phyloP scores from a whole-genome alignment of 1,139 yeast species.

The Magnusiomyces suaveolens region DNA sequence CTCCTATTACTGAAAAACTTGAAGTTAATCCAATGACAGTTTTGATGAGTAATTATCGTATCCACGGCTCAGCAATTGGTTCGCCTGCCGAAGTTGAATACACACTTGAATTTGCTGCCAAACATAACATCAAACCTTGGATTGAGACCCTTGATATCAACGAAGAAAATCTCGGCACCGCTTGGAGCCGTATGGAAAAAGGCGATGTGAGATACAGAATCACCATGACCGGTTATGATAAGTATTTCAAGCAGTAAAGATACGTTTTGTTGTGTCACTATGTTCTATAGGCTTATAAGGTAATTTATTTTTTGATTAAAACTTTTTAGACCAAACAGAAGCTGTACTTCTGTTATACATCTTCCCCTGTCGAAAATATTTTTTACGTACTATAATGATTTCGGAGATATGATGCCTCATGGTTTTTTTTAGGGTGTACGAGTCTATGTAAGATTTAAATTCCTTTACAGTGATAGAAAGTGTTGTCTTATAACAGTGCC shows the following conservation, averaged over 20 bases:
- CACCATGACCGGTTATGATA: slow-evolving; percentile 48
- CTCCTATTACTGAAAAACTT: not conserved
- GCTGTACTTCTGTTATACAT: no score
- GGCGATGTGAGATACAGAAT: slow-evolving; percentile 59
- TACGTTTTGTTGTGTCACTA: no score
- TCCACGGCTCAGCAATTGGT: not conserved
- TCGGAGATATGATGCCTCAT: no score
- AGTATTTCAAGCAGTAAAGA: slow-evolving; percentile 27
- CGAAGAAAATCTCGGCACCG: slow-evolving; percentile 29
- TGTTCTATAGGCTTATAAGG: no score
- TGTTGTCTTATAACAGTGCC: no score
- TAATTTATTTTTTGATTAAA: no score
- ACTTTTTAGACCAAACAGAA: no score
- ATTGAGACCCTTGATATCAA: slow-evolving; percentile 46
- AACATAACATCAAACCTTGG: slow-evolving; percentile 47
- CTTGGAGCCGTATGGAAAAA: slow-evolving; percentile 20
- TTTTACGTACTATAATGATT: no score
- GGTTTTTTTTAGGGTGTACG: no score
- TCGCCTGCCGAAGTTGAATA: slow-evolving; percentile 40
- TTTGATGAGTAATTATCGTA: not conserved
- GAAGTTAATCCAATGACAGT: not conserved
- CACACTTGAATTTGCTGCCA: slow-evolving; percentile 44
- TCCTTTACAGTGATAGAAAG: no score
- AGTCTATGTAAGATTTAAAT: no score
- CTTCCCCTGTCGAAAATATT: no score